These are phyloP conservation scores for Blastobotrys aristatus DNA, from an alignment of 1,139 yeast genomes.

Conservation along the genomic window DNA sequence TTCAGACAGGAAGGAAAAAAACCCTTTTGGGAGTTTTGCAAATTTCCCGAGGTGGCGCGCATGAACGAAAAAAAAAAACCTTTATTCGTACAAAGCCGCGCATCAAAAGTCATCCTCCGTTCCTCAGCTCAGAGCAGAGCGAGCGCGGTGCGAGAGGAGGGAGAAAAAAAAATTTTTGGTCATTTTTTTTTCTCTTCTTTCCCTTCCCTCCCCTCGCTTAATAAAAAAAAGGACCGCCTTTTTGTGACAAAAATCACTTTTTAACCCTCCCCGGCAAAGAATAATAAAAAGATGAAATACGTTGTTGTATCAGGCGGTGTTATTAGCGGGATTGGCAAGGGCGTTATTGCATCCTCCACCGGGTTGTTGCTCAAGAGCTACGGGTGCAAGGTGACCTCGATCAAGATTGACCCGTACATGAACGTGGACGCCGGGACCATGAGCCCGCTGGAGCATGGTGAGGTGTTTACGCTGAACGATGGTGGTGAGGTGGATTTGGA, in stretches of 20 bases:
- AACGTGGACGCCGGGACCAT: slow-evolving; percentile 99
- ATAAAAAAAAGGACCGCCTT: slow-evolving; percentile 1
- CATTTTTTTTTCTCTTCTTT: slow-evolving; percentile 5
- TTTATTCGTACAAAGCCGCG: background rate
- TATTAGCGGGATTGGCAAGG: slow-evolving; percentile 98
- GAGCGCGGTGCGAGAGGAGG: no score
- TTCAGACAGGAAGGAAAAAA: no score
- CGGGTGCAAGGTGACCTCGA: slow-evolving; percentile 92
- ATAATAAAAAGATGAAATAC: slow-evolving; percentile 71
- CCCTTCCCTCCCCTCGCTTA: slow-evolving; percentile 10
- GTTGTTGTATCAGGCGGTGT: slow-evolving; percentile 99
- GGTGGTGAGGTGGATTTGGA: slow-evolving; percentile 99
- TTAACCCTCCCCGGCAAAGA: no score
- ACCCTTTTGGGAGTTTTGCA: no score
- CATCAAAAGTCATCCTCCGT: no score
- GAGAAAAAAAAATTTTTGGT: slow-evolving; percentile 1
- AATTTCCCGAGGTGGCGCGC: no score
- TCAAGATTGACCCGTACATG: slow-evolving; percentile 98
- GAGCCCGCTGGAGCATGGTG: slow-evolving; percentile 99
- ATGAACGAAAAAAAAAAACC: slow-evolving; percentile 9
- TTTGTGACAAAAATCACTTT: background rate
- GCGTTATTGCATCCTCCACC: slow-evolving; percentile 94
- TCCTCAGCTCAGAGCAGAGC: no score
- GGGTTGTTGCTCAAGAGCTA: slow-evolving; percentile 90
- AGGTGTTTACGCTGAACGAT: slow-evolving; percentile 93